phyloP scores from a whole-genome alignment of 1,284 basidiomycete species.

The Apiotrichum porosum region DNA sequence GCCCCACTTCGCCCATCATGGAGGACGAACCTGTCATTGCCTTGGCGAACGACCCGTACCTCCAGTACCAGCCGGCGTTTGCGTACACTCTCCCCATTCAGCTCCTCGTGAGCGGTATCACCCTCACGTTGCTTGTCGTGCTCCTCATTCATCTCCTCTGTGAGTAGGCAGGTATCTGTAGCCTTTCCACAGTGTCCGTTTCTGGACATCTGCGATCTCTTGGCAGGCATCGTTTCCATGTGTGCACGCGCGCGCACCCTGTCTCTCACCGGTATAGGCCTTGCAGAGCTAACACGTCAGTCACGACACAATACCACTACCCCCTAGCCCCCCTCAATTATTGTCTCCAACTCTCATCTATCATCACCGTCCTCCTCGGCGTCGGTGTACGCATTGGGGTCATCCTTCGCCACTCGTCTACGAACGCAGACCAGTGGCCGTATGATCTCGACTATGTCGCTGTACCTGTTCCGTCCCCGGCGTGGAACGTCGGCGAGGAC shows the following conservation, averaged over 20 bases:
- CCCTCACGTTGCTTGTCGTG: slow-evolving; percentile 79
- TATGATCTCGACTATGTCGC: slow-evolving; percentile 91
- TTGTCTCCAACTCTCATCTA: slow-evolving; percentile 76
- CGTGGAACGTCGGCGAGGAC: slow-evolving; percentile 65
- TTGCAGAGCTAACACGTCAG: slow-evolving; percentile 18
- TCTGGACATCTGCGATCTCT: too few species aligned
- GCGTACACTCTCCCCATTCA: slow-evolving; percentile 87
- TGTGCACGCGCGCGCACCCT: too few species aligned
- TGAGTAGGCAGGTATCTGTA: slow-evolving; percentile 16
- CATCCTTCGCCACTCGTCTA: slow-evolving; percentile 59
- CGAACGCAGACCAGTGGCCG: slow-evolving; percentile 74
- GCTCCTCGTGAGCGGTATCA: slow-evolving; percentile 78
- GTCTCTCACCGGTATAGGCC: too few species aligned
- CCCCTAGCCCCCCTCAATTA: slow-evolving; percentile 90
- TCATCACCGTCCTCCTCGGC: slow-evolving; percentile 70
- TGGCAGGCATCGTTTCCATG: too few species aligned
- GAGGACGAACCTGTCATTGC: too few species aligned
- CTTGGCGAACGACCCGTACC: slow-evolving; percentile 65
- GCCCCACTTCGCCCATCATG: too few species aligned
- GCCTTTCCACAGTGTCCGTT: too few species aligned
- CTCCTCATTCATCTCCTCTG: slow-evolving; percentile 84
- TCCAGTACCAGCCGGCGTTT: slow-evolving; percentile 67
- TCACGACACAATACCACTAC: slow-evolving; percentile 94
- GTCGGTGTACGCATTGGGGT: slow-evolving; percentile 72
- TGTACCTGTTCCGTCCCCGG: slow-evolving; percentile 66